phyloP scores from a whole-genome alignment of 345 rosid species.

The Salix dunnii region DNA sequence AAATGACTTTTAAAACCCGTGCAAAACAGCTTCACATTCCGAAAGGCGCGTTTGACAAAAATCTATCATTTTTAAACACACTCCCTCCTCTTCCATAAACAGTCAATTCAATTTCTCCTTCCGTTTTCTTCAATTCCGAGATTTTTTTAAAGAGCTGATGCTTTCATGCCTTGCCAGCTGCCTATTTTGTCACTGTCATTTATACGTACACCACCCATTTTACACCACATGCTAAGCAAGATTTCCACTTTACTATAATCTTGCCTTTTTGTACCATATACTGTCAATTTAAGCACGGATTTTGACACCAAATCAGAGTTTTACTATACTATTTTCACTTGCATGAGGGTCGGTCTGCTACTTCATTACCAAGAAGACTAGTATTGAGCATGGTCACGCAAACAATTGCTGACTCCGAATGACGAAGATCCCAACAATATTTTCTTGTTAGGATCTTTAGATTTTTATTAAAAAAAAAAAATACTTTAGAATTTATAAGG shows the following conservation, averaged over 20 bases:
- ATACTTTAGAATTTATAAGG: no score
- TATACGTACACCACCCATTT: conserved; percentile 4
- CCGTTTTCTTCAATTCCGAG: no score
- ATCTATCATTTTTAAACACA: background rate
- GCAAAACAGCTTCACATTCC: no score
- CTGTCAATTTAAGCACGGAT: background rate
- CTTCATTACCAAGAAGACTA: background rate
- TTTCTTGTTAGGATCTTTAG: conserved; percentile 29
- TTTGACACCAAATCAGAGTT: background rate
- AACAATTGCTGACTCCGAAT: conserved; percentile 2
- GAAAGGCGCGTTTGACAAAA: background rate
- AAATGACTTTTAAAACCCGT: no score
- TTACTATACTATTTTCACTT: background rate
- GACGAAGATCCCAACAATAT: conserved; percentile 18
- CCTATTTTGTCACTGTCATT: background rate
- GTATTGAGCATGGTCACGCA: background rate
- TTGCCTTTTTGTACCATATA: background rate
- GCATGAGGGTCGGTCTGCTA: background rate
- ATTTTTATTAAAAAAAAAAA: background rate
- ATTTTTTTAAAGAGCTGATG: background rate
- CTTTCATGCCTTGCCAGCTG: background rate
- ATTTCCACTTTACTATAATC: background rate
- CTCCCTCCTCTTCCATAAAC: background rate
- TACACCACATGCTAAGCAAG: conserved; percentile 11
- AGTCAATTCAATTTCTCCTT: background rate